Evolutionary conservation across 108 stramenopile genomes (phyloP).

Genomic region (Fragilariopsis cylindrus): DNA sequence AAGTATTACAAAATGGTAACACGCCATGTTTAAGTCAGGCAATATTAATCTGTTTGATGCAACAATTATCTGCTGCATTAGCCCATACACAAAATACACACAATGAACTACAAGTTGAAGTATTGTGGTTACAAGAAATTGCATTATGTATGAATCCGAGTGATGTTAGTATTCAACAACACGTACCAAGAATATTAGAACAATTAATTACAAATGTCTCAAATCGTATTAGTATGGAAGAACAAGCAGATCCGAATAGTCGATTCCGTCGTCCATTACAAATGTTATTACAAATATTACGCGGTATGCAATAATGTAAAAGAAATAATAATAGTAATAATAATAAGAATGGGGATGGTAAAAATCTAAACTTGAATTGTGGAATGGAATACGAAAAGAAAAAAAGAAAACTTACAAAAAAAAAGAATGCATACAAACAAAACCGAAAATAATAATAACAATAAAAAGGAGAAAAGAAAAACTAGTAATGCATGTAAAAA

Average conservation of each 20-base stretch:
- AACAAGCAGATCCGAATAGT: constrained; percentile 42
- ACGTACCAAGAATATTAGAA: constrained; percentile 63
- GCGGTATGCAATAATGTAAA: constrained; percentile 50
- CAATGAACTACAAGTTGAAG: constrained; percentile 56
- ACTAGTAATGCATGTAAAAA: too few relatives aligned
- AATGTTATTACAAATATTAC: constrained; percentile 72
- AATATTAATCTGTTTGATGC: constrained; percentile 86
- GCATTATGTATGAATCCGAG: constrained; percentile 79
- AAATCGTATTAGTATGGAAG: constrained; percentile 48
- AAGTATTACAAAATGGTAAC: constrained; percentile 48
- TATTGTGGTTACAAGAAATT: constrained; percentile 90
- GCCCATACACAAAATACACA: constrained; percentile 26
- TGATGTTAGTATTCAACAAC: constrained; percentile 64
- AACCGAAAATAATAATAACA: too few relatives aligned
- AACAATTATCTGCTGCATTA: constrained; percentile 79
- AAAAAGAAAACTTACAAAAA: too few relatives aligned
- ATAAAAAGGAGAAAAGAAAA: too few relatives aligned
- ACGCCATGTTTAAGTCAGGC: constrained; percentile 65
- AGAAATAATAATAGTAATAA: too few relatives aligned
- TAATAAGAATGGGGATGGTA: too few relatives aligned
- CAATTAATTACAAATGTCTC: constrained; percentile 65
- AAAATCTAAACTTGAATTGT: too few relatives aligned
- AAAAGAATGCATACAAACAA: too few relatives aligned
- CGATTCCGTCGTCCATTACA: constrained; percentile 69
- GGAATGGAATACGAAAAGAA: too few relatives aligned